Conservation (phyloP, 495 filamentous ascomycete species). For the Daldinia bambusicola region DNA sequence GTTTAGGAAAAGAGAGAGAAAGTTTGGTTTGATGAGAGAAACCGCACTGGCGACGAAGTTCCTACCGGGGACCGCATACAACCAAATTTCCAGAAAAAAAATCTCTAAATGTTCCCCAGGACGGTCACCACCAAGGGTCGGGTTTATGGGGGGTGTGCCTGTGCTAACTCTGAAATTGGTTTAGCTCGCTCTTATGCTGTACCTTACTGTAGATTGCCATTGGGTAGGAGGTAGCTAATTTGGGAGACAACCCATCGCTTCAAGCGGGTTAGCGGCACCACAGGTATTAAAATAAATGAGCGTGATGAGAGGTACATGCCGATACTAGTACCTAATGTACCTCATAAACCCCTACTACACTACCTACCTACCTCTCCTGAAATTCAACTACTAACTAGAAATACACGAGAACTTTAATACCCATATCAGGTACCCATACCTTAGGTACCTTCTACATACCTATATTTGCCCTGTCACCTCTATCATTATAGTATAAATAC, state of each 20-base stretch:
- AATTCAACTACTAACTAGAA: background rate
- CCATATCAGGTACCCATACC: too few relatives aligned
- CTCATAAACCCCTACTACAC: background rate
- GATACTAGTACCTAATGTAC: background rate
- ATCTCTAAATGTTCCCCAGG: constrained; percentile 22
- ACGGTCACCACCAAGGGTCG: constrained; percentile 30
- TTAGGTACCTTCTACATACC: too few relatives aligned
- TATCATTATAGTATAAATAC: too few relatives aligned
- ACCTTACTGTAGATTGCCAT: constrained; percentile 31
- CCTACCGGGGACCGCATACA: constrained; percentile 23
- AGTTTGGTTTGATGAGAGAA: constrained; percentile 27
- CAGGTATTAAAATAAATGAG: constrained; percentile 31
- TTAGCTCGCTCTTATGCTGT: constrained; percentile 21
- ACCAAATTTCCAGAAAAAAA: constrained; percentile 44
- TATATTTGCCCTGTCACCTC: too few relatives aligned
- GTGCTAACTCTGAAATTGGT: constrained; percentile 18
- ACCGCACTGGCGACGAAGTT: constrained; percentile 23
- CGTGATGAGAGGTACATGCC: background rate
- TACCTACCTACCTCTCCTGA: too few relatives aligned
- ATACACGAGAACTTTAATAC: too few relatives aligned
- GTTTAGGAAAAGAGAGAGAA: constrained; percentile 15
- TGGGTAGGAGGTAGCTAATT: constrained; percentile 35
- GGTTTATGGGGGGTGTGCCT: constrained; percentile 36
- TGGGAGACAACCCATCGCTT: constrained; percentile 20
- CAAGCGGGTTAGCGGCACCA: constrained; percentile 26